Evolutionary conservation across 495 filamentous ascomycete genomes (phyloP).

Genomic region (Bryoglossum gracile): DNA sequence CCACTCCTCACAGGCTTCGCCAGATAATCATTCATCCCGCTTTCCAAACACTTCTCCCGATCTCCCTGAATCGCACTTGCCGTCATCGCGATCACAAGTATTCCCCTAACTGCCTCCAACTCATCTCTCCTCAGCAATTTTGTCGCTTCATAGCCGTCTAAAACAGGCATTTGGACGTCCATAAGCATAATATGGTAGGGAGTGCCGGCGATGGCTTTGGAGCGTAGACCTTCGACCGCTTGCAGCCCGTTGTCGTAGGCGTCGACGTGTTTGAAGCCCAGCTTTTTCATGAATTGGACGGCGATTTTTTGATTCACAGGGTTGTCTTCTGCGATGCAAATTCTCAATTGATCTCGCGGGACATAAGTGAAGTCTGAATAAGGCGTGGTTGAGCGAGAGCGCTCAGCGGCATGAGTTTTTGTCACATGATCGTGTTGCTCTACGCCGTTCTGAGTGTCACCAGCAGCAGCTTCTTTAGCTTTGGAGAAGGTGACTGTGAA

Average conservation of each 20-base stretch:
- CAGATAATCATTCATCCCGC: slow-evolving; percentile 94
- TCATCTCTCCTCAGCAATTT: slow-evolving; percentile 68
- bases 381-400: slow-evolving; percentile 9
- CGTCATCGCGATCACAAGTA: slow-evolving; percentile 90
- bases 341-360: slow-evolving; percentile 67
- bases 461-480: slow-evolving; percentile 45
- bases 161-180: slow-evolving; percentile 92
- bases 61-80: slow-evolving; percentile 87
- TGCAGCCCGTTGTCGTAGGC: slow-evolving; percentile 81
- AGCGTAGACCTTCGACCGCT: slow-evolving; percentile 74
- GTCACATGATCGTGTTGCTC: slow-evolving; percentile 5
- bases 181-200: slow-evolving; percentile 82
- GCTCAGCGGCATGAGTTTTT: slow-evolving; percentile 18
- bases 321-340: slow-evolving; percentile 91
- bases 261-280: slow-evolving; percentile 71
- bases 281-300: slow-evolving; percentile 75
- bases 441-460: slow-evolving; percentile 37
- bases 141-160: slow-evolving; percentile 92
- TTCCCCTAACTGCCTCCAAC: slow-evolving; percentile 62
- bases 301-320: slow-evolving; percentile 88
- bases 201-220: slow-evolving; percentile 56
- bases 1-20: slow-evolving; percentile 80
- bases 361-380: slow-evolving; percentile 53
- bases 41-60: slow-evolving; percentile 82
- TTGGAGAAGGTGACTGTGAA: slow-evolving; percentile 81